Evolutionary conservation across 768 basidiomycete species (phyloP).

Genomic region (Boletellus sp.): DNA sequence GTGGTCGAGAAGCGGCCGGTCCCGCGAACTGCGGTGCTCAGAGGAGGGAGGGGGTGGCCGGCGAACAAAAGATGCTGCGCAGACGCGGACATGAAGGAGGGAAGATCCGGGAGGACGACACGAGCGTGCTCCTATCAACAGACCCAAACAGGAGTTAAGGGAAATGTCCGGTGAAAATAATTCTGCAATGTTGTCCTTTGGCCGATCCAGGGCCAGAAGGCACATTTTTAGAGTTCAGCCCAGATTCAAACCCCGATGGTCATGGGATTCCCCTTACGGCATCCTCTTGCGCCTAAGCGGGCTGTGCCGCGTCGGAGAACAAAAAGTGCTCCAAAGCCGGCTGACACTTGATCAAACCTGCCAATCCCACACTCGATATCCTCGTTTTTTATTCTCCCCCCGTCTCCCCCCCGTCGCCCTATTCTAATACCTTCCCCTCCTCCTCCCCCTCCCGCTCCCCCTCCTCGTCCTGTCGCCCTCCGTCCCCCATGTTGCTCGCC

Average conservation of each 20-base stretch:
- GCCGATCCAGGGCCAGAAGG: constrained; percentile 7
- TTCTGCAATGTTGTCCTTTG: not conserved
- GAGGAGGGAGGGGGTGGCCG: not conserved
- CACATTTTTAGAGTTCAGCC: constrained; percentile 20
- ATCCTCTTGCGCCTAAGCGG: constrained; percentile 25
- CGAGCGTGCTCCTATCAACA: not conserved
- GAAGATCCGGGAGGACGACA: too few species aligned
- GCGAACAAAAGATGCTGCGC: not conserved
- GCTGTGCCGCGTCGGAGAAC: constrained; percentile 34
- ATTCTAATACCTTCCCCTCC: not conserved
- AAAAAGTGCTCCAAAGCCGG: constrained; percentile 31
- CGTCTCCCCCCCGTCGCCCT: too few species aligned
- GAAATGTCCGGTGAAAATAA: constrained; percentile 8
- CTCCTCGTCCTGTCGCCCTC: constrained; percentile 8
- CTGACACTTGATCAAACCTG: constrained; percentile 27
- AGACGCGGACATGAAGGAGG: constrained; percentile 9
- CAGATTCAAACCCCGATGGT: constrained; percentile 26
- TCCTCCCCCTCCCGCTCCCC: not conserved
- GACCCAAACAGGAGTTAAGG: constrained; percentile 17
- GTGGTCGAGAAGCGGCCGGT: constrained; percentile 17
- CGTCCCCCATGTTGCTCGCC: constrained; percentile 38
- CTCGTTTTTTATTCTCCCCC: constrained; percentile 20
- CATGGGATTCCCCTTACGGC: constrained; percentile 14
- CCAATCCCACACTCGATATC: constrained; percentile 28
- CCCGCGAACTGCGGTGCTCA: constrained; percentile 16